Evolutionary conservation across 140 eudicot species (phyloP).

Genomic region (Senecio squalidus): DNA sequence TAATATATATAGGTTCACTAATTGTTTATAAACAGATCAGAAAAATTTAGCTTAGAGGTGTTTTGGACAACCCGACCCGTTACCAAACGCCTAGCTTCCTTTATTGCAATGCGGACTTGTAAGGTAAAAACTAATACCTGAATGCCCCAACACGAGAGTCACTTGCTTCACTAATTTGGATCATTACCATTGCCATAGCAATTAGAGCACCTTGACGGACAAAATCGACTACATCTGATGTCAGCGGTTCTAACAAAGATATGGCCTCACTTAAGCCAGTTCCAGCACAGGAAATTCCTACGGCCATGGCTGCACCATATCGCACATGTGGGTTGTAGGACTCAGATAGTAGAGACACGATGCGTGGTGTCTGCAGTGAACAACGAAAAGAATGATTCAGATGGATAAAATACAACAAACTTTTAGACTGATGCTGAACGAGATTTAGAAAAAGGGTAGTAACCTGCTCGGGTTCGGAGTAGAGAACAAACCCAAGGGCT

Average conservation of each 20-base stretch:
- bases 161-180: slow-evolving; percentile 90
- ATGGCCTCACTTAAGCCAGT: slow-evolving; percentile 97
- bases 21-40: too few species aligned
- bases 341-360: slow-evolving; percentile 80
- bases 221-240: slow-evolving; percentile 94
- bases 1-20: too few species aligned
- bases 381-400: not conserved
- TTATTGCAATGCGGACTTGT: not conserved
- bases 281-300: slow-evolving; percentile 97
- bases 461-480: slow-evolving; percentile 97
- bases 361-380: slow-evolving; percentile 75
- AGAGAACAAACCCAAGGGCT: slow-evolving; percentile 92
- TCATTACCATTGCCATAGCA: slow-evolving; percentile 99
- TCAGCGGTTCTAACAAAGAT: slow-evolving; percentile 89
- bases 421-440: not conserved
- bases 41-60: too few species aligned
- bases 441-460: slow-evolving; percentile 5
- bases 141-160: slow-evolving; percentile 97
- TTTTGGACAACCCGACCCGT: too few species aligned
- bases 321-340: slow-evolving; percentile 99
- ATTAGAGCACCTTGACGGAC: slow-evolving; percentile 99
- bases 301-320: slow-evolving; percentile 97
- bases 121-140: slow-evolving; percentile 39
- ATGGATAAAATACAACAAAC: too few species aligned
- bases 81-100: not conserved